Conservation (phyloP, 176 grass and related monocot species). For the Rhynchospora tenuis region DNA sequence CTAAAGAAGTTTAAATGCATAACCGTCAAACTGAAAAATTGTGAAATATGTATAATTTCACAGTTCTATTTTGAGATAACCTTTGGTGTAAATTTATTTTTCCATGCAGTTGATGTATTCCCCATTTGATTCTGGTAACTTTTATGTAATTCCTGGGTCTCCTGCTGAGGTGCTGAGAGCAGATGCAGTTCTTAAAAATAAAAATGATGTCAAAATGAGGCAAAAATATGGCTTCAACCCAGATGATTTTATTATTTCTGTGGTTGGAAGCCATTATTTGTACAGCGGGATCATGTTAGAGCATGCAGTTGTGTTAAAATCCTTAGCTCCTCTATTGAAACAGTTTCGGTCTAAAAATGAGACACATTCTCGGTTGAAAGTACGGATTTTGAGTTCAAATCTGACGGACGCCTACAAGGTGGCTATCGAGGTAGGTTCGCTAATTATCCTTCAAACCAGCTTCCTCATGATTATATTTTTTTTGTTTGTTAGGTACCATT, state of each 20-base stretch:
- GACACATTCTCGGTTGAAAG: slow-evolving; percentile 55
- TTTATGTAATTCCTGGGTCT: slow-evolving; percentile 82
- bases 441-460: not conserved
- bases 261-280: slow-evolving; percentile 77
- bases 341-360: slow-evolving; percentile 49
- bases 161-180: slow-evolving; percentile 60
- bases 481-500: slow-evolving; percentile 1
- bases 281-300: slow-evolving; percentile 75
- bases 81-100: slow-evolving; percentile 33
- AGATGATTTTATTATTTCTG: slow-evolving; percentile 69
- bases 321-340: slow-evolving; percentile 54
- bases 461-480: not conserved
- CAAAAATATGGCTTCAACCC: slow-evolving; percentile 36
- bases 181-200: slow-evolving; percentile 31
- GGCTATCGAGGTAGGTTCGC: slow-evolving; percentile 58
- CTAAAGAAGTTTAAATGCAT: not conserved
- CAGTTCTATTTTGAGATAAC: not conserved
- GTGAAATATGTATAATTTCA: not conserved
- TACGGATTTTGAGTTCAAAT: slow-evolving; percentile 56
- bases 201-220: slow-evolving; percentile 31
- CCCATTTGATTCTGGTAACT: slow-evolving; percentile 93
- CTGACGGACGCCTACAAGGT: slow-evolving; percentile 45
- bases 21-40: not conserved
- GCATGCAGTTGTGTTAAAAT: slow-evolving; percentile 73
- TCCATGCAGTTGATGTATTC: slow-evolving; percentile 88